Evolutionary conservation across 1,139 yeast genomes (phyloP), one percentile per base, ranked within the genome.

Genomic region (Pneumocystis murina): DNA sequence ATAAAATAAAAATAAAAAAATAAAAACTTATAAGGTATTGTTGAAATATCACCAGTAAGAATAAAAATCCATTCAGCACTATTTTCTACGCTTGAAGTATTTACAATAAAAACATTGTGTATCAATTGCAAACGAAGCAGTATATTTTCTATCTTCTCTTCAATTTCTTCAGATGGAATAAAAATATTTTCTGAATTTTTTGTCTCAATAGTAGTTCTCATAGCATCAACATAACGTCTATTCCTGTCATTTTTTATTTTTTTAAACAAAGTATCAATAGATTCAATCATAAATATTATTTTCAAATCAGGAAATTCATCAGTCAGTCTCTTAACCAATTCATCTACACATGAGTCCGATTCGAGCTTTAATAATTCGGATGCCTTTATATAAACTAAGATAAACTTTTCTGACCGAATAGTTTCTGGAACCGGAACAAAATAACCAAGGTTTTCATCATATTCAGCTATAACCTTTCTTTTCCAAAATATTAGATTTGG

Each of bases 281-380:
- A 68, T 39, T 68, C 68, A 24, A 68, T 63, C 67, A 68, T 60
- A 59, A 63, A 68, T 16, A 68, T 62, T n/a, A 67, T 28, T 41
- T 60, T 61, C 28, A 61, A 60, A 3, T 39, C 43, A 0, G 67
- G 66, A 58, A 59, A 63, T 17, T 55, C 40, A 7, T 58, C 39
- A 20, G 57, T 48, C 24, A 66, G 57, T 3, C 41, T 28, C 5
- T 43, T 43, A 36, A 62, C 64, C 30, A 61, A 60, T 16, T 62
- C 57, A 20, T 43, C 60, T 12, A 68, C 59, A 12, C 24, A 17
- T 16, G 59, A 59, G 28, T 63, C 63, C 2, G 57, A 28, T n/a
- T 62, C 55, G 6, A 64, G 33, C 16, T 62, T 61, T 24, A 67
- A 63, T 30, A 68, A 61, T n/a, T 66, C 68, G 1, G 59, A 60